These are phyloP conservation scores for Solanum neorickii DNA, from an alignment of 257 asterid genomes.

Conservation along the genomic window DNA sequence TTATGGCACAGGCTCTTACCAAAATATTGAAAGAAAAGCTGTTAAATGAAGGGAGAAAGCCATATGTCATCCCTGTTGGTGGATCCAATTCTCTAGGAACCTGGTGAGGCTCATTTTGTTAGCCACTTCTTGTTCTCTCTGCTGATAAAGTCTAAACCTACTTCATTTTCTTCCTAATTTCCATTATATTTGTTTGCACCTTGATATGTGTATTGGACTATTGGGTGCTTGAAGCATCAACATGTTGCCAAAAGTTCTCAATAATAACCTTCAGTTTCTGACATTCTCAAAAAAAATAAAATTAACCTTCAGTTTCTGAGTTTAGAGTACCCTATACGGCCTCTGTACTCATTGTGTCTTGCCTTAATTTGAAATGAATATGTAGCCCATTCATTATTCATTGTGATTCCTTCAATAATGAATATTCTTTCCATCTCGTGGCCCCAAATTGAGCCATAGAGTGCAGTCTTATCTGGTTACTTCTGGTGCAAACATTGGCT, in stretches of 20 bases:
- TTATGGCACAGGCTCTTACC: slow-evolving; percentile 59
- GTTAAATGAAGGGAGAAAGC: slow-evolving; percentile 79
- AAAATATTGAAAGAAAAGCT: slow-evolving; percentile 63
- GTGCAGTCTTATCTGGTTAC: neutral
- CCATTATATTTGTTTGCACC: neutral
- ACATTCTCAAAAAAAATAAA: too few relatives aligned
- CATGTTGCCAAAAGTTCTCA: neutral
- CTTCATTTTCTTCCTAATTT: neutral
- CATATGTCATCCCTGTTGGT: slow-evolving; percentile 91
- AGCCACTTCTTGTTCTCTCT: neutral
- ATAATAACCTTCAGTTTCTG: neutral
- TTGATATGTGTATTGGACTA: neutral
- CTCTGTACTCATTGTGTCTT: neutral
- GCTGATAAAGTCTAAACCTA: neutral
- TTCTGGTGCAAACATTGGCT: neutral
- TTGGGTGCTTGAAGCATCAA: neutral
- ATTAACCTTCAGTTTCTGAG: neutral
- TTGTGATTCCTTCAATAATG: neutral
- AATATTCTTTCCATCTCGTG: neutral
- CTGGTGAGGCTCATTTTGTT: slow-evolving; percentile 41
- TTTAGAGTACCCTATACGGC: neutral
- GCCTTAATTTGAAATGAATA: neutral
- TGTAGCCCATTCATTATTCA: neutral
- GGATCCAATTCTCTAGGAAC: slow-evolving; percentile 96
- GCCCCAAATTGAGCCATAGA: neutral